Base-by-base conservation (phyloP, 768 basidiomycete species). In the Naganishia randhawae region DNA sequence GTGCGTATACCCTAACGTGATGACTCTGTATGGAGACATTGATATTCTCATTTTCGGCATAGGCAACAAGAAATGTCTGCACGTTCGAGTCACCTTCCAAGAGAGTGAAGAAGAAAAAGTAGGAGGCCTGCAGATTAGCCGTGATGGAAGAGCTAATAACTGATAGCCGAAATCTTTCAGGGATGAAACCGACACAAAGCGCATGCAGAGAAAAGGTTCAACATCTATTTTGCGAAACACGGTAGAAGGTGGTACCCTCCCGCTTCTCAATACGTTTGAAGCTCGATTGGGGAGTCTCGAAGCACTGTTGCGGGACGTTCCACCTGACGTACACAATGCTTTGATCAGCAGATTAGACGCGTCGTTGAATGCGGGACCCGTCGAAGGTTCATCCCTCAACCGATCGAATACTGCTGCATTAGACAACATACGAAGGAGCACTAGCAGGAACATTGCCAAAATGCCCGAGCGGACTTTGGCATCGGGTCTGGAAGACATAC, bases 21-120 rank as follows among this genome's bases (percentile, higher is more conserved):
- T 25, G 31, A 29, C 19, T 27, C 25, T 8, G 10, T 19, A 2
- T 9, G n/a, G n/a, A 14, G 42, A 16, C 25, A 27, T 31, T 61
- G 62, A 62, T 37, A 14, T 22, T 9, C 57, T 68, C 14, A 25
- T 39, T 35, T 13, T 1, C 53, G 31, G 2, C 19, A 5, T 13
- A 61, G 19, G 50, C 54, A 42, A 61, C 51, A 7, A 69, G 72
- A 68, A 78, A 76, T 48, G 66, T 73, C 51, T 80, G 80, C 70
- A 81, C 80, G 11, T 81, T 81, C 69, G 75, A 80, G 48, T 79
- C 79, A 10, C 80, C 33, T 74, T 77, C 64, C 73, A 75, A 16
- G 74, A 76, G 70, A 16, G 10, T 57, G 41, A 66, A 51, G 48
- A 51, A 63, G 68, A 54, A 45, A 66, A 71, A 51, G 69, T 63